Percentiles rank a stretch among this genome's conserved stretches.
Conservation (phyloP, 1,284 basidiomycete genomes). For the Apiotrichum veenhuisii region DNA sequence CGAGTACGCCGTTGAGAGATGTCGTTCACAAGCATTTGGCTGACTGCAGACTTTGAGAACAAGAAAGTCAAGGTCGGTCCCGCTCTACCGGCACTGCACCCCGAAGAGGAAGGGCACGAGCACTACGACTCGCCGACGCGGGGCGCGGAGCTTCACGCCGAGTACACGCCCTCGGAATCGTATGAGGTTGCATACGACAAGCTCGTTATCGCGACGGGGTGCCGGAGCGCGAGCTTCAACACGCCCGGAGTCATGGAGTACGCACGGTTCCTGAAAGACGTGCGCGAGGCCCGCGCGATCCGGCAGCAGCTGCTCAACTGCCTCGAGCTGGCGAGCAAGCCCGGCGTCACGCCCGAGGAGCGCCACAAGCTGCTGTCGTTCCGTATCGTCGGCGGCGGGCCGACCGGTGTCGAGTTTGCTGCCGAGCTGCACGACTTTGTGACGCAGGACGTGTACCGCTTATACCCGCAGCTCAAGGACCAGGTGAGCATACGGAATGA, state of each 20-base stretch:
- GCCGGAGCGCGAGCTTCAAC: constrained; percentile 71
- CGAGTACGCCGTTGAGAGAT: too few species aligned
- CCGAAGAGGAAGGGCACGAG: background rate
- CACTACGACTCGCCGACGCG: background rate
- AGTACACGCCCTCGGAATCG: constrained; percentile 16
- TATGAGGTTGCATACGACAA: constrained; percentile 70
- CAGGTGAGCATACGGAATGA: too few species aligned
- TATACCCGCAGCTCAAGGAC: constrained; percentile 62
- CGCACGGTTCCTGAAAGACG: constrained; percentile 76
- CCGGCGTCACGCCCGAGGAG: constrained; percentile 62
- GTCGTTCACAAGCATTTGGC: background rate
- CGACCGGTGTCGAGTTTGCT: constrained; percentile 70
- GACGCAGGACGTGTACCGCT: constrained; percentile 35
- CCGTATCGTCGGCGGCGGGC: constrained; percentile 66
- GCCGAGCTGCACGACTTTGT: constrained; percentile 72
- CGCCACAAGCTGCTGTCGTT: constrained; percentile 68
- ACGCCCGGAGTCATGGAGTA: constrained; percentile 63
- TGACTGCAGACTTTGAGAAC: constrained; percentile 58
- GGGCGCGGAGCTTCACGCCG: constrained; percentile 47
- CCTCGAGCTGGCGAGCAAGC: constrained; percentile 75
- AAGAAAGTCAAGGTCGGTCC: constrained; percentile 55
- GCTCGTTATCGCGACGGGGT: constrained; percentile 76
- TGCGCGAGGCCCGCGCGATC: constrained; percentile 75
- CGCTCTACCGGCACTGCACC: constrained; percentile 25
- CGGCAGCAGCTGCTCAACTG: constrained; percentile 69